Evolutionary conservation across 805 yeast genomes (phyloP).

Genomic region (Metschnikowia chrysomelidarum): DNA sequence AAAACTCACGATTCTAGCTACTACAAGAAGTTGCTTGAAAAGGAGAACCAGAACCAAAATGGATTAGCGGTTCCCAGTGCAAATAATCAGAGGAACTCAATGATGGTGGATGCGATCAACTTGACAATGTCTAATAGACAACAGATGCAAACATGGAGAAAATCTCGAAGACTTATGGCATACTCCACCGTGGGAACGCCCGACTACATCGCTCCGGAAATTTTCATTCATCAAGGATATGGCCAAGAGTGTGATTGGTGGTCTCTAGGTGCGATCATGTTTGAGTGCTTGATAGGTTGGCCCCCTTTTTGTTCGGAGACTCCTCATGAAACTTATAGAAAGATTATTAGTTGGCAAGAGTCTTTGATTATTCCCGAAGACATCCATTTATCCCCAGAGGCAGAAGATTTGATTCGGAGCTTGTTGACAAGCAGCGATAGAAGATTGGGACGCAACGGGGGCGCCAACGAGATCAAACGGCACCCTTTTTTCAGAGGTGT

Average conservation of each 20-base stretch:
- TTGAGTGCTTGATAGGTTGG: constrained; percentile 94
- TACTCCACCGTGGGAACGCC: constrained; percentile 97
- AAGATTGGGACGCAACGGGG: constrained; percentile 84
- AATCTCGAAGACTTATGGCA: constrained; percentile 88
- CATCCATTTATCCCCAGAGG: constrained; percentile 82
- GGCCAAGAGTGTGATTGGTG: constrained; percentile 99
- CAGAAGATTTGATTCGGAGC: constrained; percentile 79
- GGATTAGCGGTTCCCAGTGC: constrained; percentile 21
- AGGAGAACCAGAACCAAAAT: constrained; percentile 43
- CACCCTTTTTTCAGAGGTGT: constrained; percentile 97
- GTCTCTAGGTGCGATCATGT: constrained; percentile 96
- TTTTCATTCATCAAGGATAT: constrained; percentile 87
- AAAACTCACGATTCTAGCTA: constrained; percentile 89
- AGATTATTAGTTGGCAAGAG: constrained; percentile 89
- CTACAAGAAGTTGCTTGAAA: constrained; percentile 75
- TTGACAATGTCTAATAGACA: constrained; percentile 93
- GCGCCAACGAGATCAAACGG: constrained; percentile 84
- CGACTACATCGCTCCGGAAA: constrained; percentile 94
- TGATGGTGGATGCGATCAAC: constrained; percentile 92
- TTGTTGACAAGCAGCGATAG: constrained; percentile 75
- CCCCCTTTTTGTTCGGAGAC: constrained; percentile 96
- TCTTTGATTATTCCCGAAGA: constrained; percentile 88
- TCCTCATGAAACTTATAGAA: constrained; percentile 89
- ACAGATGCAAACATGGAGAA: constrained; percentile 95
- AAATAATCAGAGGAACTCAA: constrained; percentile 54